Evolutionary conservation across 1,284 basidiomycete species (phyloP), one percentile per base, ranked within the genome.

Genomic region (Microbotryum intermedium): DNA sequence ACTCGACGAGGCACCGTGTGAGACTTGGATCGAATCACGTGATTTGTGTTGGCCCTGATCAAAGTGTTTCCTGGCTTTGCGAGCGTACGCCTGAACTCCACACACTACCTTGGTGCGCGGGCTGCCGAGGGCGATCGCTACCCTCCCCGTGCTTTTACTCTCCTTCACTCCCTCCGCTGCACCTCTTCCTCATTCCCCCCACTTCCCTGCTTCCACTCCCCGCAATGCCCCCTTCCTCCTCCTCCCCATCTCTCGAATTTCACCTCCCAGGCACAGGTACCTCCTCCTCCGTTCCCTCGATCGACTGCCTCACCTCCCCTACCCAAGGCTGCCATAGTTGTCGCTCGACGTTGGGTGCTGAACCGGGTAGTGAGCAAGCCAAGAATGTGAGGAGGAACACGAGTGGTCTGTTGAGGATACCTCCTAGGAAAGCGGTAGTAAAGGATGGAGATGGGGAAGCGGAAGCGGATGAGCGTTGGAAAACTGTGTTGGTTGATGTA

Each of bases 331-430:
- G 70, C 55, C 54, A 54, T 23, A 70, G 68, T 57, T 72, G 70
- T 21, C 44, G 64, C 20, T 67, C 65, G 2, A 70, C 70, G 0
- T 60, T 68, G 13, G 30, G 25, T 6, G 75, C 84, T 52, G 79
- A 70, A 3, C 80, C 30, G 43, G 57, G 61, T 34, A 47, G 47
- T 3, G 10, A 25, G 10, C 50, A 60, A 42, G 5, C 80, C 1
- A 85, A 83, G 74, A 90, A 90, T 67, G 80, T 83, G 29, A 75
- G 88, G 55, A 77, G 87, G 60, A 90, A 90, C 70, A 90, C 87
- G 11, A 84, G 84, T 58, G 83, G 78, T 20, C 81, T 82, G 6
- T 66, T 87, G 20, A 29, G 30, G 49, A 51, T 54, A 25, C 61
- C 16, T 45, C 55, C 64, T 11, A 39, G 34, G 34, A 16, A 13